phyloP scores from a whole-genome alignment of 768 basidiomycete genomes.

The Tephrocybe rancida region DNA sequence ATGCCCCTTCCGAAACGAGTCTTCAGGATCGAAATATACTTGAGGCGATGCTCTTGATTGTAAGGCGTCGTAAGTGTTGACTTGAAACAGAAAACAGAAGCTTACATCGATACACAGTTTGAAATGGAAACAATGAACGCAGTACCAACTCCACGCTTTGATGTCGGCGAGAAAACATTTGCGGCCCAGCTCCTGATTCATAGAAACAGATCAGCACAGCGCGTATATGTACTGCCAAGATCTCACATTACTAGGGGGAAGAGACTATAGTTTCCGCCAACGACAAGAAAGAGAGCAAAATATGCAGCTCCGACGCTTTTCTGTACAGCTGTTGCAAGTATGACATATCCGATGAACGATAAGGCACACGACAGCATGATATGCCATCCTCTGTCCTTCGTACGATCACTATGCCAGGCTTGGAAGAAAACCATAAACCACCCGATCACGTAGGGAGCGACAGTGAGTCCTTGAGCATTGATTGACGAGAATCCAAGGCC shows the following conservation, averaged over 20 bases:
- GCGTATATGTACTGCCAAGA: neutral
- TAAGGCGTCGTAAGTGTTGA: no score
- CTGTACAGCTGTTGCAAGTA: constrained; percentile 51
- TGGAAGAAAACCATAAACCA: constrained; percentile 59
- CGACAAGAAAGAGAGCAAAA: constrained; percentile 59
- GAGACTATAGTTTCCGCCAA: constrained; percentile 54
- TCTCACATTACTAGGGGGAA: constrained; percentile 61
- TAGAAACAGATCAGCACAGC: neutral
- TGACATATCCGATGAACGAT: constrained; percentile 55
- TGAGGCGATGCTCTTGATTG: constrained; percentile 51
- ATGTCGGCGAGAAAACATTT: constrained; percentile 59
- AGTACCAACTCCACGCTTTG: constrained; percentile 61
- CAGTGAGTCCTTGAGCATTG: constrained; percentile 59
- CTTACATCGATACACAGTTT: constrained; percentile 59
- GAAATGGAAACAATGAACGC: constrained; percentile 63
- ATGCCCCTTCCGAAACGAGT: constrained; percentile 54
- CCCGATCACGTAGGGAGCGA: constrained; percentile 57
- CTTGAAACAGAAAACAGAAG: neutral
- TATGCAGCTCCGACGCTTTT: constrained; percentile 57
- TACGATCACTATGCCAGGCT: constrained; percentile 57
- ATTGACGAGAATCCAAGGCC: constrained; percentile 58
- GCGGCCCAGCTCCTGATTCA: constrained; percentile 57
- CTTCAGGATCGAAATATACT: constrained; percentile 55
- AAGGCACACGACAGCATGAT: constrained; percentile 50
- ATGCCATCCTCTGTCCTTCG: constrained; percentile 56